Evolutionary conservation across 371 early-diverging fungal genomes (phyloP).

Genomic region (Thermomucor indicae-seudaticae): DNA sequence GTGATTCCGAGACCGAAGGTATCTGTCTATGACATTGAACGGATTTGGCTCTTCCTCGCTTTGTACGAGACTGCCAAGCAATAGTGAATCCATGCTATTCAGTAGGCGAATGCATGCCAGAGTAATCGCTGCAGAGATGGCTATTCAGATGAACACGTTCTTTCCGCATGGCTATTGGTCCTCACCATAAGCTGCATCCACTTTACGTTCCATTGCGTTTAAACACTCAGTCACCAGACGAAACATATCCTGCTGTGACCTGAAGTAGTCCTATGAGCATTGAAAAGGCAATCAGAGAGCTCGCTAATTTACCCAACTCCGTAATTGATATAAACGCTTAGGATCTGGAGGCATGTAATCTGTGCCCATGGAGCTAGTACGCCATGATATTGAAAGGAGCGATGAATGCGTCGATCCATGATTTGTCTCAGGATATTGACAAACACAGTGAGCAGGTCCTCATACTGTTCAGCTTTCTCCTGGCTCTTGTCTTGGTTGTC

Average conservation of each 20-base stretch:
- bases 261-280: constrained; percentile 4
- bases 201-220: constrained; percentile 25
- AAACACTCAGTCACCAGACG: constrained; percentile 25
- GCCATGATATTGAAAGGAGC: constrained; percentile 44
- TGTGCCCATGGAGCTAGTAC: constrained; percentile 56
- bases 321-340: constrained; percentile 16
- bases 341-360: constrained; percentile 31
- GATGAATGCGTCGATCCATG: constrained; percentile 30
- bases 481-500: constrained; percentile 4
- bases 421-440: constrained; percentile 33
- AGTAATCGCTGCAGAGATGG: constrained; percentile 27
- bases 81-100: constrained; percentile 17
- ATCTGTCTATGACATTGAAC: constrained; percentile 23
- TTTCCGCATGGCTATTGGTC: neutral
- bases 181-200: constrained; percentile 51
- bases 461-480: constrained; percentile 19
- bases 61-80: constrained; percentile 7
- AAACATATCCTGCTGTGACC: constrained; percentile 25
- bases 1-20: constrained; percentile 31
- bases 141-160: neutral
- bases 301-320: constrained; percentile 29
- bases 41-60: constrained; percentile 12
- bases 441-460: constrained; percentile 32
- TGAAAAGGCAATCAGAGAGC: neutral
- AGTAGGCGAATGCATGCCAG: constrained; percentile 35